These are phyloP conservation scores for Neonothopanus nambi DNA, from an alignment of 1,284 basidiomycete genomes.

Conservation along the genomic window DNA sequence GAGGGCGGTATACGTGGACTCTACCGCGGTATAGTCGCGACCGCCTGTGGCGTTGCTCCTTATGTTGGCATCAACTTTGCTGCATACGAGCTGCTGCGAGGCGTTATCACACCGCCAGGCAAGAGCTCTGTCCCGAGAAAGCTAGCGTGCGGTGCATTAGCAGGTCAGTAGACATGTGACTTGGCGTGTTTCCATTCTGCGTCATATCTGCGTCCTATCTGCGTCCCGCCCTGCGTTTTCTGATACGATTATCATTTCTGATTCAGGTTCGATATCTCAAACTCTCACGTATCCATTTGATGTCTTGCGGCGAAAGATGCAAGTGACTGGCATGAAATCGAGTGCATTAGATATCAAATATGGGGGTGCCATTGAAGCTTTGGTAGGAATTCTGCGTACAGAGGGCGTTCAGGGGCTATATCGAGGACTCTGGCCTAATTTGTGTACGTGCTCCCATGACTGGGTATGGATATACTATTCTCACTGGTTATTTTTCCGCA, in stretches of 20 bases:
- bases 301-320: conserved; percentile 93
- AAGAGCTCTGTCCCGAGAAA: conserved; percentile 65
- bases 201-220: background rate
- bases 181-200: conserved; percentile 5
- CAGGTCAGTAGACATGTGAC: conserved; percentile 45
- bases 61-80: conserved; percentile 90
- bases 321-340: conserved; percentile 84
- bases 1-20: conserved; percentile 88
- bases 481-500: conserved; percentile 33
- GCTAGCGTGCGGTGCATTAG: conserved; percentile 74
- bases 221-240: too few relatives aligned
- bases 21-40: conserved; percentile 87
- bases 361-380: conserved; percentile 77
- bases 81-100: conserved; percentile 73
- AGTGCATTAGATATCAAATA: conserved; percentile 66
- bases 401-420: conserved; percentile 83
- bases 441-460: conserved; percentile 61
- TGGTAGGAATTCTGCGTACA: conserved; percentile 64
- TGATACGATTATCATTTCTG: background rate
- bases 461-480: background rate
- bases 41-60: conserved; percentile 89
- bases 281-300: conserved; percentile 96
- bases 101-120: conserved; percentile 75
- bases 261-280: conserved; percentile 83
- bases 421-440: conserved; percentile 89